Conservation (phyloP, 1,284 basidiomycete genomes). For the Microbotryum violaceum region DNA sequence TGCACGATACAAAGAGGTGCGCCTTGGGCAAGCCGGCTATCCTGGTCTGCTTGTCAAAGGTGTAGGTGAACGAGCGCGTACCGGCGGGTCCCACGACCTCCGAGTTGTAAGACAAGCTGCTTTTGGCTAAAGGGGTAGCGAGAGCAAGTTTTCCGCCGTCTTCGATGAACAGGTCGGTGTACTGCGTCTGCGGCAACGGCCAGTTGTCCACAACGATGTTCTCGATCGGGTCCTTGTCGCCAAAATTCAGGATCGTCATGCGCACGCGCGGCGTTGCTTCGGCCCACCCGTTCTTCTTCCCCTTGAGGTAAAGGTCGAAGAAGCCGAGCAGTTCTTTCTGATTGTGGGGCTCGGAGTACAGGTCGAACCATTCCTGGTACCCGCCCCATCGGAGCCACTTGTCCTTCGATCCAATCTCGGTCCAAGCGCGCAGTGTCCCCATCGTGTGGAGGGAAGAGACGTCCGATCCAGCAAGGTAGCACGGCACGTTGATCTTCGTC, state of each 20-base stretch:
- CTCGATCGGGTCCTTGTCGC: constrained; percentile 26
- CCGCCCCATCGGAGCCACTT: constrained; percentile 22
- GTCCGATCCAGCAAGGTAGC: constrained; percentile 27
- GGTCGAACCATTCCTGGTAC: constrained; percentile 16
- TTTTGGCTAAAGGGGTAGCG: background rate
- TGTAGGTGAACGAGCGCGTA: constrained; percentile 19
- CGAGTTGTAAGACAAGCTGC: constrained; percentile 19
- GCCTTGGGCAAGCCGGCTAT: constrained; percentile 32
- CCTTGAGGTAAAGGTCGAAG: constrained; percentile 34
- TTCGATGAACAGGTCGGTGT: constrained; percentile 20
- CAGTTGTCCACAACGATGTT: constrained; percentile 21
- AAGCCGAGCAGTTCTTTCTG: constrained; percentile 30
- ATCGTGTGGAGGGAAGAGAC: constrained; percentile 18
- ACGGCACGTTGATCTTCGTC: constrained; percentile 30
- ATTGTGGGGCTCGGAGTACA: constrained; percentile 21
- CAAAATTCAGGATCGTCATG: constrained; percentile 23
- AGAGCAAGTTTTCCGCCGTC: constrained; percentile 20
- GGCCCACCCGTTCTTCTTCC: constrained; percentile 32
- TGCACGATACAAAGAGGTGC: constrained; percentile 31
- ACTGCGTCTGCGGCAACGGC: constrained; percentile 25
- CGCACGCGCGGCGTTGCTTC: constrained; percentile 27
- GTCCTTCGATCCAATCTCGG: constrained; percentile 24
- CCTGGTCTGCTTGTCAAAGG: constrained; percentile 24
- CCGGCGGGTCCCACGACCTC: constrained; percentile 11
- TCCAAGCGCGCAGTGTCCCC: constrained; percentile 20